These are phyloP conservation scores for Alternaria angustiovoidea DNA, from an alignment of 2,329 filamentous ascomycete species.

Conservation along the genomic window DNA sequence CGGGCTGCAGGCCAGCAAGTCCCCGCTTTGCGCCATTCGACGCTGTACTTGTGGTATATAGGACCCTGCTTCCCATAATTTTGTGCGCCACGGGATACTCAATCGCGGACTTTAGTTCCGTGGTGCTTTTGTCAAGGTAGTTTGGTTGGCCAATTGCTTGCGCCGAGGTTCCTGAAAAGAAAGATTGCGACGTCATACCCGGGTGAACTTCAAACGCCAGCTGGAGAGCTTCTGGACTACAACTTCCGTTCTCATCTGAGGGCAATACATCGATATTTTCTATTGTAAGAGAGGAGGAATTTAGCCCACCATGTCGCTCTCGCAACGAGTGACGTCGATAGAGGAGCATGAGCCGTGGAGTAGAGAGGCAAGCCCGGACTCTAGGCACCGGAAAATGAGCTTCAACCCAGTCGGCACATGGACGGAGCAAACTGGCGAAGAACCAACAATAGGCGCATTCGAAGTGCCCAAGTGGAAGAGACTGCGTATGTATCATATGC, in stretches of 20 bases:
- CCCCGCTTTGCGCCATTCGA: slow-evolving; percentile 26
- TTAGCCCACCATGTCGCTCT: slow-evolving; percentile 48
- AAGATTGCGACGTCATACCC: slow-evolving; percentile 22
- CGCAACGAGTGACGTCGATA: slow-evolving; percentile 50
- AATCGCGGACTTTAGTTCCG: not conserved
- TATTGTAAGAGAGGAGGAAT: not conserved
- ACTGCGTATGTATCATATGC: slow-evolving; percentile 55
- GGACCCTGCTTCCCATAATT: slow-evolving; percentile 16
- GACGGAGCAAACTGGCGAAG: slow-evolving; percentile 51
- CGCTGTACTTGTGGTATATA: slow-evolving; percentile 17
- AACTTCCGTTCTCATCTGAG: not conserved
- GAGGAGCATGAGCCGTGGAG: slow-evolving; percentile 54
- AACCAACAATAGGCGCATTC: slow-evolving; percentile 58
- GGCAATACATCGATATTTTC: not conserved
- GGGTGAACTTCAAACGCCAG: slow-evolving; percentile 6
- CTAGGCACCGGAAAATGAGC: slow-evolving; percentile 56
- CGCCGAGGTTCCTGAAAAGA: slow-evolving; percentile 2
- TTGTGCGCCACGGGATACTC: not conserved
- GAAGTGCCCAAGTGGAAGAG: slow-evolving; percentile 64
- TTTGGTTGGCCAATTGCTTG: slow-evolving; percentile 13
- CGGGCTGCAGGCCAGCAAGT: slow-evolving; percentile 17
- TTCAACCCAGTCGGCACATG: slow-evolving; percentile 60
- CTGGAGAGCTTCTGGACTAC: not conserved
- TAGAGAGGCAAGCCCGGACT: slow-evolving; percentile 47
- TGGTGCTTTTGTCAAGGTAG: not conserved